Conservation (phyloP, 768 basidiomycete species). For the Coprinellus micaceus region DNA sequence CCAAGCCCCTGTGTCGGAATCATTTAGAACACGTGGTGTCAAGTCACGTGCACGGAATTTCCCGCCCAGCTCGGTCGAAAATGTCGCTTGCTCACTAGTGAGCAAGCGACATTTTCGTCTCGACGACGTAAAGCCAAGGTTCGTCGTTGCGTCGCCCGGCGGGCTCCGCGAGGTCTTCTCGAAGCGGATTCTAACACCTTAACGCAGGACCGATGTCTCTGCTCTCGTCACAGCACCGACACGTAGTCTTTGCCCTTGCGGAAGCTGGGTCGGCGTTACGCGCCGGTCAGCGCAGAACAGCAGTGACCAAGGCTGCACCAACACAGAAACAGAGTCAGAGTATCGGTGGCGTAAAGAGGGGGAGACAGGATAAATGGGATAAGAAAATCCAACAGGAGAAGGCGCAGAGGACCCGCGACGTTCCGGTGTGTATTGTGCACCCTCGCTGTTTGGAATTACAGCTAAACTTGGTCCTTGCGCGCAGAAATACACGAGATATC, state of each 20-base stretch:
- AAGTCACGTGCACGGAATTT: no score
- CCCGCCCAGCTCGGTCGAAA: no score
- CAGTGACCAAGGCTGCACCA: background rate
- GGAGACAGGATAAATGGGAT: background rate
- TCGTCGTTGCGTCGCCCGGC: background rate
- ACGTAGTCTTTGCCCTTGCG: no score
- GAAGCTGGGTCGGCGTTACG: background rate
- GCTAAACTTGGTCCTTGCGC: no score
- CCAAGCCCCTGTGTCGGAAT: no score
- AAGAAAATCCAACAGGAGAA: background rate
- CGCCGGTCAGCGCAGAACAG: background rate
- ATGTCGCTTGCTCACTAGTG: no score
- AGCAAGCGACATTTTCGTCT: no score
- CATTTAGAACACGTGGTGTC: no score
- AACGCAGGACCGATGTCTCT: no score
- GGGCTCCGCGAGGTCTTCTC: background rate
- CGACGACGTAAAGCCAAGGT: background rate
- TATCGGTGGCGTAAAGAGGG: constrained; percentile 9
- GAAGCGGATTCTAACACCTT: no score
- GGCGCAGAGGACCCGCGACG: background rate
- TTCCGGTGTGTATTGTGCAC: background rate
- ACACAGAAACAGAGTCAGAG: background rate
- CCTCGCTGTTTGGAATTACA: background rate
- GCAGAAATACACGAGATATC: constrained; percentile 12
- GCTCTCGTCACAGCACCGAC: background rate